Evolutionary conservation across 2,329 filamentous ascomycete genomes (phyloP).

Genomic region (Didymella arachidicola): DNA sequence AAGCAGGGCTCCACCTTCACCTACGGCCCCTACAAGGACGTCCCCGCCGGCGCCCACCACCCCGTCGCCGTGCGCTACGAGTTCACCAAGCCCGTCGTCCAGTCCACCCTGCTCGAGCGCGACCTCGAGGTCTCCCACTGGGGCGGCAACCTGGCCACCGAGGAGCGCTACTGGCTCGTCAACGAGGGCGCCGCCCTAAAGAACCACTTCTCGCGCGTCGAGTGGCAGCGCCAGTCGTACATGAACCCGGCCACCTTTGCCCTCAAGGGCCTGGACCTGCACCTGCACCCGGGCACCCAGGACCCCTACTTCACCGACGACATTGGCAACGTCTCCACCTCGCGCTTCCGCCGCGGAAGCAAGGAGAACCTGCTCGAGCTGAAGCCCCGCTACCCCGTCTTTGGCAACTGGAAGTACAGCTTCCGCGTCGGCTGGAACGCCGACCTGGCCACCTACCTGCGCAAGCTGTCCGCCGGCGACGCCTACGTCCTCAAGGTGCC

Average conservation of each 20-base stretch:
- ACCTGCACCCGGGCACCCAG: slow-evolving; percentile 78
- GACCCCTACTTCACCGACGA: slow-evolving; percentile 96
- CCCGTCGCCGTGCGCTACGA: slow-evolving; percentile 87
- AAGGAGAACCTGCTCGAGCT: slow-evolving; percentile 86
- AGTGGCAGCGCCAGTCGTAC: slow-evolving; percentile 63
- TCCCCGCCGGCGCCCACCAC: slow-evolving; percentile 77
- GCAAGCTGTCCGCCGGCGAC: slow-evolving; percentile 67
- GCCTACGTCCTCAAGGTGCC: slow-evolving; percentile 89
- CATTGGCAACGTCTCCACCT: slow-evolving; percentile 97
- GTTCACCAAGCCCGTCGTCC: slow-evolving; percentile 89
- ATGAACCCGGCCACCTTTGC: slow-evolving; percentile 80
- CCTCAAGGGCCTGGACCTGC: slow-evolving; percentile 81
- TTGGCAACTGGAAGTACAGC: slow-evolving; percentile 97
- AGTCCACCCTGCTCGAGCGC: slow-evolving; percentile 80
- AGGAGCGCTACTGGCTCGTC: slow-evolving; percentile 88
- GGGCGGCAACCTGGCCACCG: slow-evolving; percentile 94
- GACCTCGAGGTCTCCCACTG: slow-evolving; percentile 97
- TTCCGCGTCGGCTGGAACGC: slow-evolving; percentile 98
- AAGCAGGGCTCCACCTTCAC: slow-evolving; percentile 86
- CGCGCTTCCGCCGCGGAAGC: slow-evolving; percentile 78
- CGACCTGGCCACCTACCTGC: slow-evolving; percentile 78
- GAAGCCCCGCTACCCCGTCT: slow-evolving; percentile 94
- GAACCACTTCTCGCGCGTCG: slow-evolving; percentile 60
- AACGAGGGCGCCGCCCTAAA: slow-evolving; percentile 81
- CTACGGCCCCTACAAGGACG: slow-evolving; percentile 87